Percentiles rank a stretch among this genome's conserved stretches.
phyloP scores from a whole-genome alignment of 352 stramenopile genomes.

The Pythium biforme region DNA sequence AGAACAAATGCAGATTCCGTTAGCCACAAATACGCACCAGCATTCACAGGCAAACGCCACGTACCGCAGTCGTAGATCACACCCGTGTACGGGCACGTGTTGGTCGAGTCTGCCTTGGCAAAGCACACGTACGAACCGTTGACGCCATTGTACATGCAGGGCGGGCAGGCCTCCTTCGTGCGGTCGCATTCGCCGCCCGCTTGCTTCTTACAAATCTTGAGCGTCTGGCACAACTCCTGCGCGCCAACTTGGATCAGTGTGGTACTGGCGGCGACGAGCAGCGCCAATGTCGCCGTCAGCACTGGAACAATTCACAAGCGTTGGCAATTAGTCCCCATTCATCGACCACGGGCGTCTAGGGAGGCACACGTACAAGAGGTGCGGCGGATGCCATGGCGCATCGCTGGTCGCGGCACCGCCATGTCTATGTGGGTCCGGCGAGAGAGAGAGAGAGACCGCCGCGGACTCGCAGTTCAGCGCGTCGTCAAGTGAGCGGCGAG shows the following conservation, averaged over 20 bases:
- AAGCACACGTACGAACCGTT: constrained; percentile 56
- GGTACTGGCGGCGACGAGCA: neutral
- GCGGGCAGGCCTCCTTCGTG: constrained; percentile 46
- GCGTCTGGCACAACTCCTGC: constrained; percentile 19
- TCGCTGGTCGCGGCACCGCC: neutral
- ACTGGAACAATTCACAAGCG: neutral
- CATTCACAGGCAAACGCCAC: constrained; percentile 18
- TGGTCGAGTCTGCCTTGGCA: constrained; percentile 60
- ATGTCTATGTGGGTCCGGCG: neutral
- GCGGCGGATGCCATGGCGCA: neutral
- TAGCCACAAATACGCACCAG: too few species aligned
- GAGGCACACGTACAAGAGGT: neutral
- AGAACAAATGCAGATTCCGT: neutral
- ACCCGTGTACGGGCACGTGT: constrained; percentile 63
- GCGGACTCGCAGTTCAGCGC: neutral
- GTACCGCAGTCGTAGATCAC: constrained; percentile 75
- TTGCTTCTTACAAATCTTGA: constrained; percentile 22
- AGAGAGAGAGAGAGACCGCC: neutral
- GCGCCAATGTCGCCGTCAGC: neutral
- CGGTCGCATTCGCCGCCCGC: constrained; percentile 20
- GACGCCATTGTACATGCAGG: constrained; percentile 56
- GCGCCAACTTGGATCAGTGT: neutral
- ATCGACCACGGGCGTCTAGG: too few species aligned
- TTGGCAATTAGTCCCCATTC: too few species aligned
- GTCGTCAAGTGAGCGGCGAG: neutral